Evolutionary conservation across 2,329 filamentous ascomycete species (phyloP).

Genomic region (Botrytis deweyae): DNA sequence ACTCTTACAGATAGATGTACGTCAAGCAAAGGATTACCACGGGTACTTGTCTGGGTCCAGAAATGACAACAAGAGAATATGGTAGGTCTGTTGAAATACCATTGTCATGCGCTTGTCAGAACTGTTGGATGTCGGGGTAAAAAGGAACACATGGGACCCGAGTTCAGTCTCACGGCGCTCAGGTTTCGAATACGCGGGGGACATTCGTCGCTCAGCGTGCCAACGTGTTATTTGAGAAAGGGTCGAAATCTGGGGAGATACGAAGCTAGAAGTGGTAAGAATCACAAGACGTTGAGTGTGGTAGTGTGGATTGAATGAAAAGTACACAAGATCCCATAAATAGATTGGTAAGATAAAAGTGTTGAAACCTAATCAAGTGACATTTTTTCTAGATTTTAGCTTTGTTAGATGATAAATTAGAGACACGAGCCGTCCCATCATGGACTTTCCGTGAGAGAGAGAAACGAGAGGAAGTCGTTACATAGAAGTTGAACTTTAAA

Average conservation of each 20-base stretch:
- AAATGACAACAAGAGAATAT: neutral
- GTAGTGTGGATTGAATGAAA: neutral
- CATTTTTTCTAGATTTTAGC: neutral
- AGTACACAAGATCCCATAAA: too few relatives aligned
- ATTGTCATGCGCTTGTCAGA: neutral
- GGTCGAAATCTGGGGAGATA: neutral
- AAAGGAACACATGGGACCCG: neutral
- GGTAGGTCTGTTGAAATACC: accelerated
- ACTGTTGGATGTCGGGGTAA: neutral
- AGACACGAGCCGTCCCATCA: neutral
- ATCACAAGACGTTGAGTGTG: neutral
- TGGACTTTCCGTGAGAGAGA: neutral
- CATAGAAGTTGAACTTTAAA: neutral
- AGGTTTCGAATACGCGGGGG: neutral
- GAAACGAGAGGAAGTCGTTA: neutral
- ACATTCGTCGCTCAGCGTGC: neutral
- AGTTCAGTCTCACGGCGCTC: neutral
- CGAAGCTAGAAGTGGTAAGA: neutral
- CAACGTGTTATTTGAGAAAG: neutral
- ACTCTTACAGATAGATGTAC: neutral
- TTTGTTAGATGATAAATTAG: neutral
- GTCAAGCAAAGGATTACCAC: neutral
- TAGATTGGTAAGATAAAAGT: neutral
- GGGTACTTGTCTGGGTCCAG: neutral
- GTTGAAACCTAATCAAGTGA: neutral